Percentiles rank a stretch among this genome's conserved stretches.
These are phyloP conservation scores for Cydonia oblonga DNA, from an alignment of 331 rosid genomes.

Conservation along the genomic window DNA sequence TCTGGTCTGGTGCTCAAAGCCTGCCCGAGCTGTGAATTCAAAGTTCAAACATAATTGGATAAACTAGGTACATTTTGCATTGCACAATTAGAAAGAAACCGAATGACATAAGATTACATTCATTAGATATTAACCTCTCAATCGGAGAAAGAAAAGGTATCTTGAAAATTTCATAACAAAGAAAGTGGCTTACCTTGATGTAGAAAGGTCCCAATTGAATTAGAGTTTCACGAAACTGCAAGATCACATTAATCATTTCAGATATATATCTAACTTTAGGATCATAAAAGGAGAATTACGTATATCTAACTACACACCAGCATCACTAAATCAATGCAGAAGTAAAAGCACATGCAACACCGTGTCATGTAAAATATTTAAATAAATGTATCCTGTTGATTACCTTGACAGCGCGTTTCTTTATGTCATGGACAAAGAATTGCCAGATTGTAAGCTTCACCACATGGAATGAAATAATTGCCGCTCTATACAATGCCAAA, in stretches of 20 bases:
- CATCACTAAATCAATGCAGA: not conserved
- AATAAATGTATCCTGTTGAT: not conserved
- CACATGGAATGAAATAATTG: slow-evolving; percentile 73
- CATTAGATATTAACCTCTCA: not conserved
- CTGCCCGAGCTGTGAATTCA: slow-evolving; percentile 92
- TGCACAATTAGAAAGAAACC: not conserved
- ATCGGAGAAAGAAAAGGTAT: not conserved
- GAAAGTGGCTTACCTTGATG: slow-evolving; percentile 59
- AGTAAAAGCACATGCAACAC: not conserved
- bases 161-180: not conserved
- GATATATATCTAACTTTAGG: not conserved
- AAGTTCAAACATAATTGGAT: slow-evolving; percentile 22
- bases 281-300: not conserved
- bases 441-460: slow-evolving; percentile 64
- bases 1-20: slow-evolving; percentile 97
- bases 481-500: slow-evolving; percentile 82
- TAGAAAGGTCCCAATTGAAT: slow-evolving; percentile 93
- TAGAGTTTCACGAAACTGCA: slow-evolving; percentile 95
- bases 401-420: slow-evolving; percentile 73
- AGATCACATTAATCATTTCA: slow-evolving; percentile 18
- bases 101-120: not conserved
- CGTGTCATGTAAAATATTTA: not conserved
- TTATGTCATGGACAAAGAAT: slow-evolving; percentile 51
- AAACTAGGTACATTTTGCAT: slow-evolving; percentile 10
- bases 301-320: not conserved